A percentile compares a stretch with the other conserved stretches of the same genome.
These are phyloP conservation scores for Hyaloperonospora brassicae DNA, from an alignment of 352 stramenopile species.

Conservation along the genomic window DNA sequence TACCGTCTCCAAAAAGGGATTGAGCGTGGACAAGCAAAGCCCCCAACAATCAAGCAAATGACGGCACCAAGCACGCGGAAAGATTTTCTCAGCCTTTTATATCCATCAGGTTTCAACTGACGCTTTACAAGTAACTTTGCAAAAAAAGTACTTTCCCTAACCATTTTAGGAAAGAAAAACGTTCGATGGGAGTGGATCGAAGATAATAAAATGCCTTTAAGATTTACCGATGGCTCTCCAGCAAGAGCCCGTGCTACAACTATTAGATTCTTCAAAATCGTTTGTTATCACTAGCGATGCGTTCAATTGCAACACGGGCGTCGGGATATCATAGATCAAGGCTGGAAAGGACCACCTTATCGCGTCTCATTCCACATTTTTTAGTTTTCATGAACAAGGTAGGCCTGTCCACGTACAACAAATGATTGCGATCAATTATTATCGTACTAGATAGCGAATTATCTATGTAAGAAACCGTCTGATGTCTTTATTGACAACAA, in stretches of 20 bases:
- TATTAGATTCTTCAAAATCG: slow-evolving; percentile 12
- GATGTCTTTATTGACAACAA: too few relatives aligned
- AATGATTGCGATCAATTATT: background rate
- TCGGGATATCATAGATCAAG: slow-evolving; percentile 1
- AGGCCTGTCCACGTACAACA: background rate
- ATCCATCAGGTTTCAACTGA: slow-evolving; percentile 16
- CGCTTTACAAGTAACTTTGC: slow-evolving; percentile 26
- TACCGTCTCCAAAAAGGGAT: slow-evolving; percentile 10
- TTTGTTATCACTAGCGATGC: slow-evolving; percentile 7
- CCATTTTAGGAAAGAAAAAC: slow-evolving; percentile 15
- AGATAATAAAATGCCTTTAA: slow-evolving; percentile 8
- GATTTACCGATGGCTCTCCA: slow-evolving; percentile 16
- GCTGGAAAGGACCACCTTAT: slow-evolving; percentile 19
- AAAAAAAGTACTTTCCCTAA: slow-evolving; percentile 11
- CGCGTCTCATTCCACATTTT: slow-evolving; percentile 13
- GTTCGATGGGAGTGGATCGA: slow-evolving; percentile 12
- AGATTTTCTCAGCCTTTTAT: background rate
- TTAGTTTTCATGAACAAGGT: background rate
- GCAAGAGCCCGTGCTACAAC: slow-evolving; percentile 2
- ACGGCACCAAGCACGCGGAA: slow-evolving; percentile 7
- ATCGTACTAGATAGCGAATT: too few relatives aligned
- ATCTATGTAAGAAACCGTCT: too few relatives aligned
- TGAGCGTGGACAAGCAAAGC: slow-evolving; percentile 23
- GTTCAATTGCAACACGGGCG: slow-evolving; percentile 7
- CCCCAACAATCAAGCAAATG: slow-evolving; percentile 18